Conservation (phyloP, 2,329 filamentous ascomycete species). For the Nothomitra cinnamomea region DNA sequence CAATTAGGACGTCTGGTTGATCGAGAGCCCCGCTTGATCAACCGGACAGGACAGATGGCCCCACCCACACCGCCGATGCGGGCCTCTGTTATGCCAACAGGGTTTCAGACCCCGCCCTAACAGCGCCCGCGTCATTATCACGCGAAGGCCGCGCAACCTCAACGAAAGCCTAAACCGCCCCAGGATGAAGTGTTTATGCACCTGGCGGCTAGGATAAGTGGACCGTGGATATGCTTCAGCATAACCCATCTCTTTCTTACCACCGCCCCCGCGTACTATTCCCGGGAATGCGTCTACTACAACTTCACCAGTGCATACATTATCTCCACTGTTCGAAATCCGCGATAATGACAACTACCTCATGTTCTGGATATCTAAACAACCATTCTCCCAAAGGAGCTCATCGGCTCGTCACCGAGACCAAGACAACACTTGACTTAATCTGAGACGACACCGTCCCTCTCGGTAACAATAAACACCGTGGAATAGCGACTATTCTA, state of each 20-base stretch:
- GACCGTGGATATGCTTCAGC: too few species aligned
- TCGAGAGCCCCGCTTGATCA: too few species aligned
- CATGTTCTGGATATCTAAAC: constrained; percentile 50
- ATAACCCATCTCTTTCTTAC: constrained; percentile 33
- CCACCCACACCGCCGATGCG: too few species aligned
- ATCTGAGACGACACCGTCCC: neutral
- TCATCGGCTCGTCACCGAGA: constrained; percentile 47
- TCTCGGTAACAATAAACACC: neutral
- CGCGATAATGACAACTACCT: constrained; percentile 52
- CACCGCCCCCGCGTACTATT: constrained; percentile 35
- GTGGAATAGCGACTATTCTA: neutral
- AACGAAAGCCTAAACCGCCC: too few species aligned
- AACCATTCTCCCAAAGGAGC: constrained; percentile 42
- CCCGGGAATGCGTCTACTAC: constrained; percentile 29
- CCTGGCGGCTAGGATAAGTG: too few species aligned
- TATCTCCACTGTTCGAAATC: constrained; percentile 49
- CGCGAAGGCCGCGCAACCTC: too few species aligned
- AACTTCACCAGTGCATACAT: constrained; percentile 36
- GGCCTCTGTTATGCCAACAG: too few species aligned
- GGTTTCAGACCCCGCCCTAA: too few species aligned
- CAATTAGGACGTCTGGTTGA: too few species aligned
- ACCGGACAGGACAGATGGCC: too few species aligned
- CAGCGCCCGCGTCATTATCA: too few species aligned
- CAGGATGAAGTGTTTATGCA: too few species aligned
- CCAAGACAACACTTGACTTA: constrained; percentile 29